Evolutionary conservation across 805 yeast genomes (phyloP).

Genomic region (Naumovozyma baii): DNA sequence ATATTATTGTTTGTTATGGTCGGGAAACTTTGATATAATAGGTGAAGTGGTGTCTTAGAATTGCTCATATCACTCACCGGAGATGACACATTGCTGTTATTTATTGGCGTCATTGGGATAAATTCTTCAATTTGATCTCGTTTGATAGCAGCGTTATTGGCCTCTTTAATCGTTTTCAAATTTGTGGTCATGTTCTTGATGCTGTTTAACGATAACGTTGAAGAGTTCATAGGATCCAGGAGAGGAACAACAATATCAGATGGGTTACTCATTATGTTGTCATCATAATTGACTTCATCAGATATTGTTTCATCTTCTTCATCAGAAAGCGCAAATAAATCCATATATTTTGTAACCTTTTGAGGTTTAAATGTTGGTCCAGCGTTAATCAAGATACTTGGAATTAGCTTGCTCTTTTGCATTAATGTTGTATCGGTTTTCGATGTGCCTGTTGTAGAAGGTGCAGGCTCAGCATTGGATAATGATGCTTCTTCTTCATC

Average conservation of each 20-base stretch:
- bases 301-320: not conserved
- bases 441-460: too few species aligned
- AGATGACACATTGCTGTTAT: not conserved
- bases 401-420: not conserved
- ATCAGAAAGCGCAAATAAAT: not conserved
- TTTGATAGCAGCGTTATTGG: too few species aligned
- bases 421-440: too few species aligned
- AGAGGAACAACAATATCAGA: too few species aligned
- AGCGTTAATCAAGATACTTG: not conserved
- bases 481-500: conserved; percentile 19
- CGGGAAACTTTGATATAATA: not conserved
- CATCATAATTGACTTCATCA: not conserved
- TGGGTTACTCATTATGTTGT: not conserved
- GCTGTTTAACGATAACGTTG: not conserved
- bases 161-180: not conserved
- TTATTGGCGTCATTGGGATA: too few species aligned
- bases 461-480: too few species aligned
- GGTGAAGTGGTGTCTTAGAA: not conserved
- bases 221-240: not conserved
- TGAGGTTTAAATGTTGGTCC: not conserved
- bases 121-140: too few species aligned
- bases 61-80: not conserved
- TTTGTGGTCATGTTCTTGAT: too few species aligned
- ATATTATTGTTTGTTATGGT: not conserved
- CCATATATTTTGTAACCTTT: not conserved